Conservation (phyloP, 1,284 basidiomycete species). For the Microbotryomycetes sp. region DNA sequence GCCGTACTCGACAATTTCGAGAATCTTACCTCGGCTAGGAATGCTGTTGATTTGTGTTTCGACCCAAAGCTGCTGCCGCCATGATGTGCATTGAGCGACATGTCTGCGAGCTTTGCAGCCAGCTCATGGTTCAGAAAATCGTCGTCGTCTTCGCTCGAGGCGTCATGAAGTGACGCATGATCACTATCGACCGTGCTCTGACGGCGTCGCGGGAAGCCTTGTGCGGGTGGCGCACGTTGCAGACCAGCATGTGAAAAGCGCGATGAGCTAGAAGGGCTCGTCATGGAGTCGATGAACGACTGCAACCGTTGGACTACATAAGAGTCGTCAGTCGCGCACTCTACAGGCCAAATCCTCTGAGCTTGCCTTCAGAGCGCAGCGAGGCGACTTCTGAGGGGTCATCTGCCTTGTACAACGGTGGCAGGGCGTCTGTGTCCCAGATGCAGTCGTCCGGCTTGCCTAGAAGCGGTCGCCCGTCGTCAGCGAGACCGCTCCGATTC, state of each 20-base stretch:
- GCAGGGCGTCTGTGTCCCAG: background rate
- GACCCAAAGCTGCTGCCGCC: too few relatives aligned
- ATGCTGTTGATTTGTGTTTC: background rate
- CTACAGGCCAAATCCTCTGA: too few relatives aligned
- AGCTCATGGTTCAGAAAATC: background rate
- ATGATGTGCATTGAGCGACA: background rate
- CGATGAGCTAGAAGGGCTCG: too few relatives aligned
- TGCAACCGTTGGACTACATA: slow-evolving; percentile 11
- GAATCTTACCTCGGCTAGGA: background rate
- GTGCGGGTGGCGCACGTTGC: too few relatives aligned
- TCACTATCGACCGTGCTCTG: too few relatives aligned
- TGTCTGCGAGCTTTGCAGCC: background rate
- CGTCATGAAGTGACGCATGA: too few relatives aligned
- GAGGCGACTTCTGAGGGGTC: slow-evolving; percentile 1
- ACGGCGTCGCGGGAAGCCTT: too few relatives aligned
- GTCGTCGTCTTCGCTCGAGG: background rate
- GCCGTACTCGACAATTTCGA: background rate
- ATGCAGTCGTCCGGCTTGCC: background rate
- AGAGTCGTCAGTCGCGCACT: too few relatives aligned
- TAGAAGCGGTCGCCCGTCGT: background rate
- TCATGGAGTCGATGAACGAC: background rate
- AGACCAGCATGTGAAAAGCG: too few relatives aligned
- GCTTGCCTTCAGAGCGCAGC: slow-evolving; percentile 2
- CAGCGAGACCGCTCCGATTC: background rate
- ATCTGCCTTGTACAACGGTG: background rate